Evolutionary conservation across 352 stramenopile species (phyloP), one percentile per base, ranked within the genome.

Genomic region (Globisporangium cylindrosporum): DNA sequence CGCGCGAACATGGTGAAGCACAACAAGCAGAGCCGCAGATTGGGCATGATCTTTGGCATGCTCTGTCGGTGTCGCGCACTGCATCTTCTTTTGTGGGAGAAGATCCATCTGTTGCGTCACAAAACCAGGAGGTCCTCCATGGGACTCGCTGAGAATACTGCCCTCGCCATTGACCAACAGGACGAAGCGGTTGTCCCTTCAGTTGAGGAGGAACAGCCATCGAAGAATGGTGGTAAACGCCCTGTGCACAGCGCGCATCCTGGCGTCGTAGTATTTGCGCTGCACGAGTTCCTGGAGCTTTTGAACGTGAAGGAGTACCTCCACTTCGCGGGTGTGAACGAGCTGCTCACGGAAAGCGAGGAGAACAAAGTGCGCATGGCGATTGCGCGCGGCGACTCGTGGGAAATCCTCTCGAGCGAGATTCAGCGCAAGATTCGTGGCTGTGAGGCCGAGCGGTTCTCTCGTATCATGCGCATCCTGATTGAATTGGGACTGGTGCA

Each of bases 11-110:
- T 91, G 25, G 74, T 74, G 5, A 84, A 82, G 51, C 67, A 89
- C 2, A 78, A 85, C 64, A 91, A 91, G 65, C 88, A 95, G 77
- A 80, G 75, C 24, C 82, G 85, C n/a, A 73, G 78, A 18, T 73
- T 95, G 12, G 88, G 88, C 9, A 89, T 88, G 73, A 85, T 84
- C 69, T 90, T 91, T 27, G 88, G 88, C 0, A 82, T 88, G 49
- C 71, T 93, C 66, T 92, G 86, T 57, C 86, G 88, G 18, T 90
- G 79, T 59, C 80, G 77, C 22, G 73, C 74, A 3, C 77, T 95
- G 32, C 88, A 95, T 53, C 46, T 93, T 6, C 64, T 92, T 51
- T 60, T 93, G 46, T 93, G 79, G 82, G 72, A 87, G 59, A 77
- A 76, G 43, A 70, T 86, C 4, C 34, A 74, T 22, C 25, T 53